Percentiles rank a stretch among this genome's conserved stretches.
Evolutionary conservation across 768 basidiomycete species (phyloP).

Genomic region (Tricholoma flavovirens): DNA sequence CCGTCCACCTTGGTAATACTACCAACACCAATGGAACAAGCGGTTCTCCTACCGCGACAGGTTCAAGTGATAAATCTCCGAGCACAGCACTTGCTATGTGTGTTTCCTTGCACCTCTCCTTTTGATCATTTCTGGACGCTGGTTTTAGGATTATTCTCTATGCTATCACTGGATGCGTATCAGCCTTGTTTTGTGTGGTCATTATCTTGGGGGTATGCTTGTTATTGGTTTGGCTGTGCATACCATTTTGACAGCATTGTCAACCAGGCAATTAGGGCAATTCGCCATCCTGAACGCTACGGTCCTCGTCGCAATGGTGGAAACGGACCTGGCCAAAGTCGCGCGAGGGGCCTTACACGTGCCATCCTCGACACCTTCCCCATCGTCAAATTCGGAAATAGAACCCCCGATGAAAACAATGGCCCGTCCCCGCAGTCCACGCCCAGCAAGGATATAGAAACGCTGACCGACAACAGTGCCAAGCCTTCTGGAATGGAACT

Average conservation of each 20-base stretch:
- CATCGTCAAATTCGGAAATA: conserved; percentile 72
- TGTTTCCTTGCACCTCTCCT: conserved; percentile 12
- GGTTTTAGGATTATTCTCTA: conserved; percentile 70
- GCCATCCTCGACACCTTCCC: conserved; percentile 97
- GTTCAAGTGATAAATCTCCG: conserved; percentile 11
- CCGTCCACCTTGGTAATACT: conserved; percentile 24
- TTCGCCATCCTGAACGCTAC: conserved; percentile 88
- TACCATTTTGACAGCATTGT: conserved; percentile 7
- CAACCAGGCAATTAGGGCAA: conserved; percentile 66
- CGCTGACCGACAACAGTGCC: conserved; percentile 5
- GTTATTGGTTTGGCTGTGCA: neutral
- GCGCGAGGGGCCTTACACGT: conserved; percentile 80
- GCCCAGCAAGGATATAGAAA: conserved; percentile 22
- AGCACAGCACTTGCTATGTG: conserved; percentile 77
- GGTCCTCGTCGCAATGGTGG: conserved; percentile 57
- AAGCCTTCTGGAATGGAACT: conserved; percentile 10
- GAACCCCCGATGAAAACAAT: conserved; percentile 5
- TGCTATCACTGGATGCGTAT: conserved; percentile 84
- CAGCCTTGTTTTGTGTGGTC: conserved; percentile 77
- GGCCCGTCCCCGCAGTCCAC: neutral
- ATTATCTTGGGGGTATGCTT: conserved; percentile 73
- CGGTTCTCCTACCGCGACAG: conserved; percentile 8
- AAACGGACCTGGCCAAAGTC: conserved; percentile 48
- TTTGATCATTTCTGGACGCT: neutral
- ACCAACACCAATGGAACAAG: conserved; percentile 19